Conservation (phyloP, 495 filamentous ascomycete species). For the Lasiosphaeriaceae sp. region DNA sequence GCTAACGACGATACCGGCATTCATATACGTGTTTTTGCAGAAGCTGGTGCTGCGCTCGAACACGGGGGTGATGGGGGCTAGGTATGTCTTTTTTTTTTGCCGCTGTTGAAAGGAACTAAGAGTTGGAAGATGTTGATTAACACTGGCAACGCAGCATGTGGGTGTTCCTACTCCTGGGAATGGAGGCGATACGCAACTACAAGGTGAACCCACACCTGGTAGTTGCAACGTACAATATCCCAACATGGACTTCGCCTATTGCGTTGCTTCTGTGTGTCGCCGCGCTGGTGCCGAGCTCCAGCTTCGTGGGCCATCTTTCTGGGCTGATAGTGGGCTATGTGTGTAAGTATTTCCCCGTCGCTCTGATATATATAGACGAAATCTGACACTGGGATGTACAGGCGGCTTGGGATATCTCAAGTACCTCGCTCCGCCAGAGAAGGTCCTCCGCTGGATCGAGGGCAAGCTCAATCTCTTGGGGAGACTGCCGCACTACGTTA, state of each 20-base stretch:
- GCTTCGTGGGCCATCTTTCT: slow-evolving; percentile 80
- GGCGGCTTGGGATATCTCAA: slow-evolving; percentile 82
- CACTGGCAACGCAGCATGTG: slow-evolving; percentile 54
- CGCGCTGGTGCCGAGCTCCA: slow-evolving; percentile 73
- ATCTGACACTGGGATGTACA: slow-evolving; percentile 28
- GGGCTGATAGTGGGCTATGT: slow-evolving; percentile 79
- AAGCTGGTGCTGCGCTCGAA: slow-evolving; percentile 60
- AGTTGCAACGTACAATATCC: slow-evolving; percentile 70
- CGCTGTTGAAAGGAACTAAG: no score
- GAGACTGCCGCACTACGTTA: slow-evolving; percentile 81
- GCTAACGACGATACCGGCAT: slow-evolving; percentile 72
- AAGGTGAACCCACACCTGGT: slow-evolving; percentile 68
- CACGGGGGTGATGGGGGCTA: slow-evolving; percentile 72
- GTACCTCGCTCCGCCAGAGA: slow-evolving; percentile 78
- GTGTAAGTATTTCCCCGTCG: slow-evolving; percentile 52
- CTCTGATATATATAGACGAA: not conserved
- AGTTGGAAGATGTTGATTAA: not conserved
- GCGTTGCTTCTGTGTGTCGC: slow-evolving; percentile 63
- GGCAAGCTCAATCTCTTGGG: slow-evolving; percentile 77
- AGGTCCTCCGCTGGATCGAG: slow-evolving; percentile 76
- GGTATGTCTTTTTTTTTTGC: slow-evolving; percentile 53
- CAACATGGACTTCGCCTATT: slow-evolving; percentile 89
- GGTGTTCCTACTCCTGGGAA: slow-evolving; percentile 81
- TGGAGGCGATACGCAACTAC: slow-evolving; percentile 80
- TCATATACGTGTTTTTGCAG: slow-evolving; percentile 68